Base-by-base conservation (phyloP, 2,329 filamentous ascomycete genomes). In the Chaetomium sp. region DNA sequence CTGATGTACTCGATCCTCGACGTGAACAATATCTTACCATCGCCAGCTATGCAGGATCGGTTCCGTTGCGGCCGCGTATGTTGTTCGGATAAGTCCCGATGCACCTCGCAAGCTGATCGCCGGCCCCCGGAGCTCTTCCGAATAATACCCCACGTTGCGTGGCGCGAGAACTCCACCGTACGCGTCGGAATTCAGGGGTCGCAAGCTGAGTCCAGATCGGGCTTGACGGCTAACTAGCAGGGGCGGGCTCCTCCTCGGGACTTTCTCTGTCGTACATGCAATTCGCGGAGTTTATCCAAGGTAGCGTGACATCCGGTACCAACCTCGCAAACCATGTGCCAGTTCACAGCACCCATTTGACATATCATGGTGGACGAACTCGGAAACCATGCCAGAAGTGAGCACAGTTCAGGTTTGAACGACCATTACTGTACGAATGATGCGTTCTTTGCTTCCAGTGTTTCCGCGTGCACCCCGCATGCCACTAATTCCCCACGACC, bases 51-150 rank as follows among this genome's bases (percentile, higher is more conserved):
- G 8, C 7, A 8, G n/a, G 45, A 23, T 21, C 19, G 45, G 23
- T 35, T 27, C 23, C 42, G 16, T 45, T 9, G 35, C 21, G 42
- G 23, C 10, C 55, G 55, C 33, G 35, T 19, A 23, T 25, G 10
- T 33, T 29, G 27, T 23, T 4, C 38, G 58, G 25, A 16, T 6
- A 31, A 19, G 49, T 19, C 47, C 49, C 29, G 23, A 60, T 45
- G 49, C 58, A 54, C 21, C 49, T 60, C 49, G 57, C 58, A 60
- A 60, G 49, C 35, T 45, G 49, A 54, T 60, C 19, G 25, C n/a
- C 42, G 49, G 42, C 19, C 7, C 25, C 31, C 56, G 56, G 56
- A 49, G 25, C 42, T 10, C 21, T 23, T 29, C 56, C 57, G 57
- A 59, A 19, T 9, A n/a, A 47, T 8, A 47, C 45, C 12, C 45